phyloP scores from a whole-genome alignment of 2,329 filamentous ascomycete genomes.

The Alternaria longipes region DNA sequence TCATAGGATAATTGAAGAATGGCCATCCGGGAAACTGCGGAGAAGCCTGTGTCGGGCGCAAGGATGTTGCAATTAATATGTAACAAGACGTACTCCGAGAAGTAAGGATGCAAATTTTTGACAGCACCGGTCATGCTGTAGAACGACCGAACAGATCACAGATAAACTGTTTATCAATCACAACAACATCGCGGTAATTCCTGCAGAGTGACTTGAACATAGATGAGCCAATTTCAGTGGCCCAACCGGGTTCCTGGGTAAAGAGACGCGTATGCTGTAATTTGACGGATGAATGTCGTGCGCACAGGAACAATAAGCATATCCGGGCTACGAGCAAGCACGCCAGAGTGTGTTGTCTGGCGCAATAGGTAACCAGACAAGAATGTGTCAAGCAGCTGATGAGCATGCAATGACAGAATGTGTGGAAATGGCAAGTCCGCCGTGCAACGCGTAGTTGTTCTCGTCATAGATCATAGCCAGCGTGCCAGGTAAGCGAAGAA shows the following conservation, averaged over 20 bases:
- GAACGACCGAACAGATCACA: not conserved
- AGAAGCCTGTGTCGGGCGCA: slow-evolving; percentile 1
- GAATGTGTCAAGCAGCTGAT: not conserved
- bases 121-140: not conserved
- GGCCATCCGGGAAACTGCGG: slow-evolving; percentile 15
- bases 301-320: not conserved
- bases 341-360: not conserved
- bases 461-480: not conserved
- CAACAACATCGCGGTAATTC: not conserved
- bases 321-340: not conserved
- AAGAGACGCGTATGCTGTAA: slow-evolving; percentile 1
- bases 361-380: not conserved
- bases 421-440: not conserved
- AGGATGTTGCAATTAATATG: not conserved
- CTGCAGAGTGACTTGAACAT: not conserved
- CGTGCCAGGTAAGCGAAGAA: not conserved
- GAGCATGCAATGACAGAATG: not conserved
- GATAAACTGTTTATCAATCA: not conserved
- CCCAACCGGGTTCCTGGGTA: slow-evolving; percentile 2
- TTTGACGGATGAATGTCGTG: slow-evolving; percentile 1
- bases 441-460: not conserved
- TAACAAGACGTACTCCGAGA: not conserved
- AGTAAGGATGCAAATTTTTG: not conserved
- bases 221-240: slow-evolving; percentile 3
- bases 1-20: slow-evolving; percentile 20